Evolutionary conservation across 306 rosid genomes (phyloP), one percentile per base, ranked within the genome.

Genomic region (Neltuma alba): DNA sequence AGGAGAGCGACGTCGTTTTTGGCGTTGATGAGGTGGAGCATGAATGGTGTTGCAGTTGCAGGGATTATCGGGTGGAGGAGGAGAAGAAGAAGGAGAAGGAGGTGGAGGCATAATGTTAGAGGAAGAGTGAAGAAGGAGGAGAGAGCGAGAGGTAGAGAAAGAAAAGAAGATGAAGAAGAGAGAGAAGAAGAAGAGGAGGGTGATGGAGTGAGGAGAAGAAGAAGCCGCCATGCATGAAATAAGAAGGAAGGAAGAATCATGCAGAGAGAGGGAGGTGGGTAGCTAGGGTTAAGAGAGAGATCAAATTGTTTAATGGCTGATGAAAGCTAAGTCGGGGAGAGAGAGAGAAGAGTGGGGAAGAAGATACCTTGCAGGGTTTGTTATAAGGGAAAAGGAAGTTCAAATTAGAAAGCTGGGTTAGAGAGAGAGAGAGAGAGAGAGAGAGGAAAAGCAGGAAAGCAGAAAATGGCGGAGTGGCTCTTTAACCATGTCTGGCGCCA

Each of bases 201-300:
- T 71, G 27, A 71, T 64, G 77, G 42, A 80, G 61, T 21, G 79
- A 45, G 23, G 73, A 23, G 83, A 82, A 81, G 78, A 75, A 60
- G 16, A 4, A 88, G 77, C 47, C 82, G 95, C 97, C 97, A 92
- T 92, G 89, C 92, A 87, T 92, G 89, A 91, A 87, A 40, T 68
- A 10, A 68, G 3, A 10, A 52, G 13, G 30, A 54, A 7, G 61
- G 63, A 57, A 68, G 76, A 78, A 86, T 68, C 86, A 79, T 88
- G 58, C 87, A 84, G 61, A 38, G 41, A 80, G 72, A 64, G 62
- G 72, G 10, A 1, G 6, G 30, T 9, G 34, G 74, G 27, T 74
- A 21, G 44, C 30, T 58, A 57, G 67, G 75, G 16, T 61, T 44
- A 44, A 74, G 33, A 60, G 66, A 14, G 41, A 37, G n/a, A n/a